phyloP scores from a whole-genome alignment of 805 yeast genomes.

The Tetrapisispora taiwanensis region DNA sequence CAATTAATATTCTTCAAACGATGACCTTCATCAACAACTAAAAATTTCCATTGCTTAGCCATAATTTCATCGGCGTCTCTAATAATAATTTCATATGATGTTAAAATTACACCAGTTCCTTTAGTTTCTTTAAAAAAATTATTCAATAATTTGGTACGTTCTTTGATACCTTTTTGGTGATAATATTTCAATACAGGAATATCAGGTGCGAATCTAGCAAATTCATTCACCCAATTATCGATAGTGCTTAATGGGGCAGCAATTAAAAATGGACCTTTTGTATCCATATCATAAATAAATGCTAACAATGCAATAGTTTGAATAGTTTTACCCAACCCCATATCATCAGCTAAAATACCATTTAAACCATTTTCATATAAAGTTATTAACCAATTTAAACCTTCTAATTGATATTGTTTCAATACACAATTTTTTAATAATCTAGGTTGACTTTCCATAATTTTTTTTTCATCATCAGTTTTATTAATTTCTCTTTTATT shows the following conservation, averaged over 20 bases:
- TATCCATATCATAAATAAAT: constrained; percentile 67
- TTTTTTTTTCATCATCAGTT: constrained; percentile 10
- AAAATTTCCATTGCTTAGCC: constrained; percentile 58
- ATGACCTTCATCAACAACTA: constrained; percentile 95
- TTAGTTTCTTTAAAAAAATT: constrained; percentile 33
- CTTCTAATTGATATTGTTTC: constrained; percentile 81
- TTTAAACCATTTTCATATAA: constrained; percentile 87
- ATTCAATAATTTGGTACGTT: constrained; percentile 25
- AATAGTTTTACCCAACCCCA: constrained; percentile 93
- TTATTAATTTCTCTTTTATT: constrained; percentile 2
- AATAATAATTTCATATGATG: constrained; percentile 75
- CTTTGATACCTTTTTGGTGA: constrained; percentile 45
- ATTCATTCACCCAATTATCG: constrained; percentile 74
- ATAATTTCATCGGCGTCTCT: constrained; percentile 52
- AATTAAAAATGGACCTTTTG: constrained; percentile 66
- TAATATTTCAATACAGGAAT: constrained; percentile 53
- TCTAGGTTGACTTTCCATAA: constrained; percentile 41
- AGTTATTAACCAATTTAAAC: constrained; percentile 83
- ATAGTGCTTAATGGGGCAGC: constrained; percentile 80
- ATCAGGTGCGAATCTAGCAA: constrained; percentile 61
- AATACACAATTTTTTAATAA: constrained; percentile 47
- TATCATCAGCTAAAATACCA: constrained; percentile 93
- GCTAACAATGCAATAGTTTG: constrained; percentile 76
- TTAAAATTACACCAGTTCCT: constrained; percentile 47
- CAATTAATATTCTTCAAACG: constrained; percentile 80